phyloP scores from a whole-genome alignment of 2,329 filamentous ascomycete genomes.

The Talaromyces sp. region DNA sequence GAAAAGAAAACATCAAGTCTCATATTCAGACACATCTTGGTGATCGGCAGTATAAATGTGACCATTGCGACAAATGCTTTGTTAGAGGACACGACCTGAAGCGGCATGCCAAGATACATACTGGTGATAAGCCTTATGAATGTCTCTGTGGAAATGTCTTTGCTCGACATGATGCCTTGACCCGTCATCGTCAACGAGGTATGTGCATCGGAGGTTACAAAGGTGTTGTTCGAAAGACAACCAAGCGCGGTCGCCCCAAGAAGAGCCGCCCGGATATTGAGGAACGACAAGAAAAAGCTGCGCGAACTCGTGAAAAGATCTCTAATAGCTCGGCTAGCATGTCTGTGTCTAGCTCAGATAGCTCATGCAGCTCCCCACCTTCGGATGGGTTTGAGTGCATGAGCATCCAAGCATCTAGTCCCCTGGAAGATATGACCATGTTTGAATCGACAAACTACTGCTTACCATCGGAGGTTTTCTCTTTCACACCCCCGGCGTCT shows the following conservation, averaged over 20 bases:
- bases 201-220: slow-evolving; percentile 97
- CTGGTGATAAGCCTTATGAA: slow-evolving; percentile 89
- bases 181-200: slow-evolving; percentile 86
- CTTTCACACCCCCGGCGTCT: slow-evolving; percentile 48
- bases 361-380: slow-evolving; percentile 42
- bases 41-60: slow-evolving; percentile 91
- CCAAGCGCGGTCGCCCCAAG: slow-evolving; percentile 64
- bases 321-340: slow-evolving; percentile 35
- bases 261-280: slow-evolving; percentile 61
- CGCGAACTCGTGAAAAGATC: slow-evolving; percentile 48
- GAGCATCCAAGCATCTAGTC: slow-evolving; percentile 37
- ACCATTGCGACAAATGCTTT: slow-evolving; percentile 90
- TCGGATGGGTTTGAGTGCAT: slow-evolving; percentile 40
- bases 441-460: slow-evolving; percentile 32
- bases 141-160: slow-evolving; percentile 95
- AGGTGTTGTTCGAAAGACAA: slow-evolving; percentile 65
- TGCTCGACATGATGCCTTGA: slow-evolving; percentile 90
- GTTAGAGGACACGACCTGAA: slow-evolving; percentile 96
- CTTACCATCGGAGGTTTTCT: slow-evolving; percentile 41
- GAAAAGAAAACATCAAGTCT: slow-evolving; percentile 98
- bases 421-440: slow-evolving; percentile 31
- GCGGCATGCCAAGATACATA: slow-evolving; percentile 95
- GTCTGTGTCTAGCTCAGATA: slow-evolving; percentile 37
- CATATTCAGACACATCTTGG: slow-evolving; percentile 98
- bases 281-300: slow-evolving; percentile 56